Percentiles rank a stretch among this genome's conserved stretches.
These are phyloP conservation scores for Tripterygium wilfordii DNA, from an alignment of 177 flowering plant genomes.

Conservation along the genomic window DNA sequence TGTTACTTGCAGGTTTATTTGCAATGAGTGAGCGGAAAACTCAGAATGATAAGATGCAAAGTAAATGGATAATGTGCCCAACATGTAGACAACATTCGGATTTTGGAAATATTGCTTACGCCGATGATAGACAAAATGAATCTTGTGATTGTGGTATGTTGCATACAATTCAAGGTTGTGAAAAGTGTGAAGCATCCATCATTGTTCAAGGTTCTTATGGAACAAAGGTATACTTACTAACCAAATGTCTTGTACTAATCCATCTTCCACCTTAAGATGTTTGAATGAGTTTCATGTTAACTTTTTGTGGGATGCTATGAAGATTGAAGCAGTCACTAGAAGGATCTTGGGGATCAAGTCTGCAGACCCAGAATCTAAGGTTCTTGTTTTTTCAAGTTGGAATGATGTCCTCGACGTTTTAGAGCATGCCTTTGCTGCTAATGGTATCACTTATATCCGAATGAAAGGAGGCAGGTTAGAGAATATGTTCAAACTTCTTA, in stretches of 20 bases:
- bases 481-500: background rate
- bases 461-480: slow-evolving; percentile 98
- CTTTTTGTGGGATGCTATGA: slow-evolving; percentile 4
- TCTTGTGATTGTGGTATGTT: slow-evolving; percentile 22
- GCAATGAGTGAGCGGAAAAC: slow-evolving; percentile 56
- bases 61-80: slow-evolving; percentile 84
- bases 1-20: slow-evolving; percentile 60
- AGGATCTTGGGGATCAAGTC: slow-evolving; percentile 77
- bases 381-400: slow-evolving; percentile 97
- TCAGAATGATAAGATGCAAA: slow-evolving; percentile 33
- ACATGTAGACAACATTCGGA: slow-evolving; percentile 83
- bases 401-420: slow-evolving; percentile 92
- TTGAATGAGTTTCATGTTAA: background rate
- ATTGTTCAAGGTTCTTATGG: slow-evolving; percentile 88
- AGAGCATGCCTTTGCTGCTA: slow-evolving; percentile 74
- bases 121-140: slow-evolving; percentile 48
- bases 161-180: slow-evolving; percentile 23
- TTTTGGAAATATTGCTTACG: slow-evolving; percentile 74
- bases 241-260: background rate
- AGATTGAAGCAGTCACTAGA: slow-evolving; percentile 88
- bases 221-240: slow-evolving; percentile 59
- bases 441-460: slow-evolving; percentile 47
- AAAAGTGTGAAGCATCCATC: slow-evolving; percentile 47
- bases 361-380: slow-evolving; percentile 65
- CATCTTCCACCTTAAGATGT: background rate